Percentiles rank a stretch among this genome's conserved stretches.
These are phyloP conservation scores for Paramecium tetraurelia DNA, from an alignment of 73 alveolate genomes.

Conservation along the genomic window DNA sequence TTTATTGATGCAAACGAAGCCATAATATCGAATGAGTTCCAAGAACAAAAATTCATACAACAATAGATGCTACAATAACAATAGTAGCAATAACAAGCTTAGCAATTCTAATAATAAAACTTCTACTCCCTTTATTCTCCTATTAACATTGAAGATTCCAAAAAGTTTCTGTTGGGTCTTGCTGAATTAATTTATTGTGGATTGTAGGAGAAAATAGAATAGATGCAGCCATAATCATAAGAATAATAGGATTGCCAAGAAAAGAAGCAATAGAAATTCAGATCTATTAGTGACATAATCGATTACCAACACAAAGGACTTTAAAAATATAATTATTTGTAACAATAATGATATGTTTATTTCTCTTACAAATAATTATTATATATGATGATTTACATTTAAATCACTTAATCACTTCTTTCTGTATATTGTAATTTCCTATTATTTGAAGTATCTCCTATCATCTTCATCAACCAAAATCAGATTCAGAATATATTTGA, in stretches of 20 bases:
- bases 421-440: constrained; percentile 54
- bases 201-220: neutral
- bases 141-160: neutral
- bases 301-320: neutral
- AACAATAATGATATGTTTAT: neutral
- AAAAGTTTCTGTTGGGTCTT: neutral
- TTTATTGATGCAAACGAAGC: constrained; percentile 40
- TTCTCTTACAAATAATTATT: neutral
- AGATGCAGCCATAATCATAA: neutral
- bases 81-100: neutral
- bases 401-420: constrained; percentile 34
- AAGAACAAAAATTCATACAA: neutral
- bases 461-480: constrained; percentile 99
- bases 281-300: constrained; percentile 14
- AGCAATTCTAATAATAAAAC: neutral
- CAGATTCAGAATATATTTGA: constrained; percentile 92
- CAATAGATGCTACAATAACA: neutral
- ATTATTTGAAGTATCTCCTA: constrained; percentile 73
- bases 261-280: neutral
- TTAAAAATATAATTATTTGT: neutral
- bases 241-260: neutral
- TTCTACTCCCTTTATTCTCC: neutral
- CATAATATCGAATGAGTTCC: neutral
- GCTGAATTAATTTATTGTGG: constrained; percentile 28
- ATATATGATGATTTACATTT: neutral